Evolutionary conservation across 2,329 filamentous ascomycete species (phyloP), one percentile per base, ranked within the genome.

Genomic region (Teratosphaeria zuluensis): DNA sequence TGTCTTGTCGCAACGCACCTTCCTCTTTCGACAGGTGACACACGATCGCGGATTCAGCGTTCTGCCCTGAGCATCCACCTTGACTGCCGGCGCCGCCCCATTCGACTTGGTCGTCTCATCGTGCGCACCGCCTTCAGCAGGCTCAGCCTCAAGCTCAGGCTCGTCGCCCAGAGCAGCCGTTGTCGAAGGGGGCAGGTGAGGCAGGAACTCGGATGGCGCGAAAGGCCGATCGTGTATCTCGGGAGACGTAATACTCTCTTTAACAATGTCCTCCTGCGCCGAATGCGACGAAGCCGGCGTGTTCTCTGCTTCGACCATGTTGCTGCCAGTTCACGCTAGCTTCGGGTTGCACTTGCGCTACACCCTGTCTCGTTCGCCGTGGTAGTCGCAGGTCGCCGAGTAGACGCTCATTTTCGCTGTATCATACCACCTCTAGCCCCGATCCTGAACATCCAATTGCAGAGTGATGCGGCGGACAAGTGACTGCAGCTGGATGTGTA

Each of bases 1-100:
- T 66, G 83, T 80, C 76, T 90, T 90, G 76, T 91, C 86, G 78
- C 88, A 91, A 67, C 87, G 86, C 57, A 91, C 88, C 72, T 89
- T 87, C 62, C 85, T 77, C 52, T 78, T 76, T 11, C 80, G 72
- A 65, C 80, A 82, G 31, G 79, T 81, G 16, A 81, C 76, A 63
- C 80, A 82, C 30, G 76, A 78, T 51, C 74, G 63, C 7, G 72
- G 72, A 57, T 74, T 75, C 24, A 73, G 65, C 16, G 67, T 61
- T 31, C 69, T 65, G 16, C 69, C 70, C 52, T 72, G 68, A 19
- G 65, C 65, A 62, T 72, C 70, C 11, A 68, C 62, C n/a, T 48
- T 56, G 12, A 56, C 51, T 57, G 60, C 67, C n/a, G 61, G 31
- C 38, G 42, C 24, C 6, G 53, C 56, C 7, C 38, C 54, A 16